A percentile compares a stretch with the other conserved stretches of the same genome.
These are phyloP conservation scores for Mentha longifolia DNA, from an alignment of 257 asterid genomes.

Conservation along the genomic window DNA sequence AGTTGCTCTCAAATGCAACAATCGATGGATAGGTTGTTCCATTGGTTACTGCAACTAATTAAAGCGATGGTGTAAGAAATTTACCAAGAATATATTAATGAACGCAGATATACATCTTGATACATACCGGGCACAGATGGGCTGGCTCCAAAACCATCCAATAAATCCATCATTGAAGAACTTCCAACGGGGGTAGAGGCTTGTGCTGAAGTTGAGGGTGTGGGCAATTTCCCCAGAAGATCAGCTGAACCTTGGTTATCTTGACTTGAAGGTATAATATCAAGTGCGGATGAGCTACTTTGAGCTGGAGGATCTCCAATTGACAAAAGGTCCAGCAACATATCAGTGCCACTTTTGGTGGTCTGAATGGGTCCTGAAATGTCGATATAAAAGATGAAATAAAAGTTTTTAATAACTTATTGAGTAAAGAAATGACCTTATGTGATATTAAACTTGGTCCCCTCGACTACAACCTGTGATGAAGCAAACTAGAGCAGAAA, in stretches of 20 bases:
- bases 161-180: conserved; percentile 76
- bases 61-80: conserved; percentile 20
- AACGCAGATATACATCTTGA: conserved; percentile 9
- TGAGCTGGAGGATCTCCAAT: conserved; percentile 73
- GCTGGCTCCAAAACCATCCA: conserved; percentile 67
- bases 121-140: conserved; percentile 54
- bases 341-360: conserved; percentile 63
- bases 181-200: conserved; percentile 47
- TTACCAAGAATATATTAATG: conserved; percentile 16
- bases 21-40: conserved; percentile 67
- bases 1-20: conserved; percentile 79
- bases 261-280: conserved; percentile 52
- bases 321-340: conserved; percentile 80
- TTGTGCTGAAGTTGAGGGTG: conserved; percentile 50
- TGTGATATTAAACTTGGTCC: neutral
- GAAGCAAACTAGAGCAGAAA: neutral
- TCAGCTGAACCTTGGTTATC: conserved; percentile 50
- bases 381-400: neutral
- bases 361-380: conserved; percentile 58
- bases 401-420: conserved; percentile 7
- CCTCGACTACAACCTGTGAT: conserved; percentile 12
- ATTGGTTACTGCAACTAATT: conserved; percentile 56
- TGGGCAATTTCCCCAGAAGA: conserved; percentile 50
- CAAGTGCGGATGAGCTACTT: conserved; percentile 52
- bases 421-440: conserved; percentile 8